Evolutionary conservation across 176 grass and related monocot genomes (phyloP).

Genomic region (Carex kokanica): DNA sequence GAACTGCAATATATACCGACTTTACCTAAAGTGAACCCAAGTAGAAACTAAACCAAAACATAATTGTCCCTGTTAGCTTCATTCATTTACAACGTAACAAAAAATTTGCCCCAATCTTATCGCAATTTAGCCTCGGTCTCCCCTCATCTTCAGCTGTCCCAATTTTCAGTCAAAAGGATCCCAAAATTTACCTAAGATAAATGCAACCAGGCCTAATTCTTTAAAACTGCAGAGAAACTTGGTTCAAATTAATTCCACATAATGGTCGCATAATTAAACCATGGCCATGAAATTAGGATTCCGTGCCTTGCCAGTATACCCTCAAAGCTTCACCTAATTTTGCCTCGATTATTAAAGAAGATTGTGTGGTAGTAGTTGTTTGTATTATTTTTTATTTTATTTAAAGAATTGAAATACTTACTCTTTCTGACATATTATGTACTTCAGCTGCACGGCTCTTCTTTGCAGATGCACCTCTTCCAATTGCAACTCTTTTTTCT

Average conservation of each 20-base stretch:
- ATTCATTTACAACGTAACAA: not conserved
- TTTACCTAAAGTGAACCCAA: not conserved
- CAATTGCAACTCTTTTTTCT: slow-evolving; percentile 20
- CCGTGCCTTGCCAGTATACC: not conserved
- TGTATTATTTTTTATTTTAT: not conserved
- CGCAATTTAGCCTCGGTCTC: not conserved
- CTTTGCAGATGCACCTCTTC: slow-evolving; percentile 25
- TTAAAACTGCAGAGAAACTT: not conserved
- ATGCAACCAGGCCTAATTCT: not conserved
- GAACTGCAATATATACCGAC: not conserved
- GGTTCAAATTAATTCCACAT: not conserved
- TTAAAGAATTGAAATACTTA: slow-evolving; percentile 19
- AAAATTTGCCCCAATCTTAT: not conserved
- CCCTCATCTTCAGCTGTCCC: not conserved
- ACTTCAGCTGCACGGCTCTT: slow-evolving; percentile 44
- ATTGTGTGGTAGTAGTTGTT: not conserved
- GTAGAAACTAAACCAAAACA: not conserved
- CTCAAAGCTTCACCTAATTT: not conserved
- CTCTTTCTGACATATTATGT: slow-evolving; percentile 50
- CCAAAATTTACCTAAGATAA: not conserved
- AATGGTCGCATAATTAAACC: not conserved
- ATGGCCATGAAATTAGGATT: not conserved
- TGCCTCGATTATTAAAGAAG: not conserved
- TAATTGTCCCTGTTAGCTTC: not conserved
- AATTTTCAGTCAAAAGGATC: not conserved